Base-by-base conservation (phyloP, 2,329 filamentous ascomycete species). In the Allantophomopsis cytisporea region DNA sequence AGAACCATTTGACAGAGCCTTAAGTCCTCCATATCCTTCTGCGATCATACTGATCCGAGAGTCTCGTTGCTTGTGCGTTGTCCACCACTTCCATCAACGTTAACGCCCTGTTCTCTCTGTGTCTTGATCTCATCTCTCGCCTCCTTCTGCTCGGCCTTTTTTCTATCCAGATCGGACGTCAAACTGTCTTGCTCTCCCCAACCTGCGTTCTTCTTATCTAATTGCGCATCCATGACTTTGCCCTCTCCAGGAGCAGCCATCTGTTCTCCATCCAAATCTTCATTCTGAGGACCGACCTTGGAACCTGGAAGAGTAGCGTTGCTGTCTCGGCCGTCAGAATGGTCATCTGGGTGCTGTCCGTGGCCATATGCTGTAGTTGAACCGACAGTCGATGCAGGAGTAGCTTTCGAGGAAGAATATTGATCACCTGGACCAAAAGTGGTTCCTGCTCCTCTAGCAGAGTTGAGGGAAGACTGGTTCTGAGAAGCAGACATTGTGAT, bases 191-290 rank as follows among this genome's bases (percentile, higher is more conserved):
- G 43, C 38, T 53, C 53, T 16, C 52, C 53, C 51, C 52, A 55
- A 14, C 54, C 53, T 2, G 50, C 51, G 39, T 49, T 46, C 43
- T 51, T 54, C 45, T 57, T 57, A 36, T 54, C 37, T 11, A 54
- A 42, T 31, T 56, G 53, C 15, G 50, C 52, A 37, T 46, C 32
- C 51, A 56, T 54, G 6, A 54, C 47, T 14, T 53, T 41, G 44
- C 54, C 53, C 42, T 56, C 53, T 15, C 49, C 51, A 1, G 46
- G 11, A n/a, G 47, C 47, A 15, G 45, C 31, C 51, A 54, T 54
- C 39, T 54, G 47, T 18, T 56, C 53, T n/a, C 52, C 53, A 3
- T 55, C 46, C 2, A 56, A 40, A 41, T 56, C 54, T 34, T 54
- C 53, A 7, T 53, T 42, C 37, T 52, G 53, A 15, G 49, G 49